These are phyloP conservation scores for Pisolithus sp. DNA, from an alignment of 768 basidiomycete genomes.

Conservation along the genomic window DNA sequence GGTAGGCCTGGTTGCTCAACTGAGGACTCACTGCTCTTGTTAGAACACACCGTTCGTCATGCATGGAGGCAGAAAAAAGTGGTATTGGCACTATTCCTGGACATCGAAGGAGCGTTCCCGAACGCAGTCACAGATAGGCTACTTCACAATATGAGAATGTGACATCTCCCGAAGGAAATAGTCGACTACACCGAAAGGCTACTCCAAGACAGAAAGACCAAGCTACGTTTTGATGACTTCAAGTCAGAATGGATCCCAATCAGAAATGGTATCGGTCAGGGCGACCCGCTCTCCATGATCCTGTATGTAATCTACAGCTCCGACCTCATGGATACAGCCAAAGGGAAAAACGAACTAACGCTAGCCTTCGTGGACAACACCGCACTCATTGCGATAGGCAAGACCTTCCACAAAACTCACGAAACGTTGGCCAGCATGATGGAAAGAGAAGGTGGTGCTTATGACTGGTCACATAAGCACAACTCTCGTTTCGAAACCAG, in stretches of 20 bases:
- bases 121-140: conserved; percentile 29
- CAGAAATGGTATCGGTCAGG: conserved; percentile 27
- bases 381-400: conserved; percentile 17
- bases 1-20: conserved; percentile 34
- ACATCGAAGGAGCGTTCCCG: conserved; percentile 40
- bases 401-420: conserved; percentile 17
- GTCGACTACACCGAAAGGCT: conserved; percentile 4
- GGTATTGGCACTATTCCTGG: conserved; percentile 32
- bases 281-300: conserved; percentile 26
- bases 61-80: conserved; percentile 33
- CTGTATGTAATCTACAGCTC: conserved; percentile 30
- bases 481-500: conserved; percentile 18
- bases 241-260: conserved; percentile 9
- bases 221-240: conserved; percentile 19
- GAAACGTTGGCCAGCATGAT: conserved; percentile 22
- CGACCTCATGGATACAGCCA: conserved; percentile 6
- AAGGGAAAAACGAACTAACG: conserved; percentile 6
- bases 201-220: conserved; percentile 1
- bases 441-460: conserved; percentile 5
- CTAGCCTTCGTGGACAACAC: conserved; percentile 29
- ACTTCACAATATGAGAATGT: conserved; percentile 22
- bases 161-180: not conserved
- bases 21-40: conserved; percentile 29
- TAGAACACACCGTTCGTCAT: conserved; percentile 30
- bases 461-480: conserved; percentile 13